A percentile compares a stretch with the other conserved stretches of the same genome.
Evolutionary conservation across 345 rosid species (phyloP).

Genomic region (Eucalyptus urophylla): DNA sequence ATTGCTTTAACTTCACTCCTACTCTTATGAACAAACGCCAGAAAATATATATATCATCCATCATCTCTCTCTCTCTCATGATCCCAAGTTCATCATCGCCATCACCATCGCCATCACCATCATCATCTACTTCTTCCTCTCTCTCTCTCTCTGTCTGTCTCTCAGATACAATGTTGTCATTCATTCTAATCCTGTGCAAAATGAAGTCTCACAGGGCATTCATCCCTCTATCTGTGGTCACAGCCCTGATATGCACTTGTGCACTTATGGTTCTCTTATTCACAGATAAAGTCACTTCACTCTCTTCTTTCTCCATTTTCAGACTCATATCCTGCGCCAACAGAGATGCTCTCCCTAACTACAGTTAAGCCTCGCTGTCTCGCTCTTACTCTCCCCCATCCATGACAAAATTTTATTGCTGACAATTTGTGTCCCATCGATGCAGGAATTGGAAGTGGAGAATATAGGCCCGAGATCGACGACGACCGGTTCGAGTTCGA

Average conservation of each 20-base stretch:
- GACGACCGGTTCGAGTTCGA: slow-evolving; percentile 75
- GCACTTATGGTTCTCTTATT: slow-evolving; percentile 49
- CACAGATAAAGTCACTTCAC: slow-evolving; percentile 30
- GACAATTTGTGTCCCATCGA: background rate
- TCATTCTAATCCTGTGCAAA: background rate
- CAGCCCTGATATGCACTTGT: slow-evolving; percentile 29
- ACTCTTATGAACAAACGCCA: slow-evolving; percentile 15
- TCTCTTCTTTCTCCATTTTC: slow-evolving; percentile 33
- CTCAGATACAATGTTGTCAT: background rate
- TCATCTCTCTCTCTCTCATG: background rate
- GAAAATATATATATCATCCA: background rate
- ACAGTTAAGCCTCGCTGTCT: slow-evolving; percentile 29
- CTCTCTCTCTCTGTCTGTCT: background rate
- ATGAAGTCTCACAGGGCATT: slow-evolving; percentile 33
- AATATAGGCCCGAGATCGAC: slow-evolving; percentile 14
- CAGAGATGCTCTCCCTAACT: slow-evolving; percentile 16
- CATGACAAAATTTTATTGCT: background rate
- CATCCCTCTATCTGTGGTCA: slow-evolving; percentile 38
- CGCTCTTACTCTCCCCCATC: background rate
- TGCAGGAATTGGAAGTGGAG: background rate
- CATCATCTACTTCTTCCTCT: background rate
- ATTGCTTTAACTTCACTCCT: slow-evolving; percentile 63
- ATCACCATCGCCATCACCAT: background rate
- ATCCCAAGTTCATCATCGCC: background rate
- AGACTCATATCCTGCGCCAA: slow-evolving; percentile 37